Evolutionary conservation across 345 rosid species (phyloP).

Genomic region (Citrus medica): DNA sequence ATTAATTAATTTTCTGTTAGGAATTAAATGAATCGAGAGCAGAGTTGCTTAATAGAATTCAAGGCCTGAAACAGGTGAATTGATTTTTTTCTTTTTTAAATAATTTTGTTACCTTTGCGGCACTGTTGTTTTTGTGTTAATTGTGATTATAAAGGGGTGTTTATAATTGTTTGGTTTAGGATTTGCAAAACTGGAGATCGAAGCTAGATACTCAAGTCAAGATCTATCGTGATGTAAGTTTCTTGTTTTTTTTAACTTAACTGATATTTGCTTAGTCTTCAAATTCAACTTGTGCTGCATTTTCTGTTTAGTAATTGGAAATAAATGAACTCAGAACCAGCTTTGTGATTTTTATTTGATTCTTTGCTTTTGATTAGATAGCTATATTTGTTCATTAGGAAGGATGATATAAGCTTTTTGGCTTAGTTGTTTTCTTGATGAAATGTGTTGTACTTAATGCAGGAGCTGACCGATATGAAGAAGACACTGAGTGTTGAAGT

Average conservation of each 20-base stretch:
- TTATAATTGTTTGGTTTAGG: constrained; percentile 39
- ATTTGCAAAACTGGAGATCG: constrained; percentile 92
- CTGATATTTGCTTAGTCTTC: not conserved
- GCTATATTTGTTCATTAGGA: not conserved
- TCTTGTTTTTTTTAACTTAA: not conserved
- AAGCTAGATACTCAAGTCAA: constrained; percentile 88
- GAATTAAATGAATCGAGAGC: constrained; percentile 84
- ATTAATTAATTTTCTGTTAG: constrained; percentile 20
- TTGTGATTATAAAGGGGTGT: not conserved
- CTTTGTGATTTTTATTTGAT: not conserved
- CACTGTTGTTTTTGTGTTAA: too few relatives aligned
- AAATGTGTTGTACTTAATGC: constrained; percentile 11
- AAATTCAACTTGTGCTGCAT: not conserved
- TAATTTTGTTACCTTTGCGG: not conserved
- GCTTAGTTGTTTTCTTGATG: not conserved
- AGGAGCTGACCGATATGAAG: constrained; percentile 80
- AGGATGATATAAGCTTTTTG: not conserved
- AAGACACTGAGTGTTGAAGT: constrained; percentile 68
- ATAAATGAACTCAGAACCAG: not conserved
- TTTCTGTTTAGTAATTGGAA: not conserved
- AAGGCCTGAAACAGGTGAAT: constrained; percentile 78
- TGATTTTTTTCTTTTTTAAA: too few relatives aligned
- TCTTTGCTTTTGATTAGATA: not conserved
- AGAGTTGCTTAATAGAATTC: constrained; percentile 77
- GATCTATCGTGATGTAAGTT: constrained; percentile 72